Base-by-base conservation (phyloP, 352 stramenopile species). In the Phytophthora boehmeriae region DNA sequence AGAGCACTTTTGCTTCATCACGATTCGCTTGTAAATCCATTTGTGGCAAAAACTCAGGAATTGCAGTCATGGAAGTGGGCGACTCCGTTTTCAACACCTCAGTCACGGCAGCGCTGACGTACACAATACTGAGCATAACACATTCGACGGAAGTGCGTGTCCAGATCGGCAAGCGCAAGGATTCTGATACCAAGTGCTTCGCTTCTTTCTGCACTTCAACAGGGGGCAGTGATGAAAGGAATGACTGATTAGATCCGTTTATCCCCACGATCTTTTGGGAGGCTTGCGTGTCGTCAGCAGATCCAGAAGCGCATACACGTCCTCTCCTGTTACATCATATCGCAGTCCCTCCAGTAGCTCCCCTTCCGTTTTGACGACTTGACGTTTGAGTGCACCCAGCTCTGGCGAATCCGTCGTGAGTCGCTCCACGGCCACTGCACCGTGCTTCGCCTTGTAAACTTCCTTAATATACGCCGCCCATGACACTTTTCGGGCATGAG, bases 251-350 rank as follows among this genome's bases (percentile, higher is more conserved):
- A 54, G 36, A 32, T 5, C 59, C 43, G 22, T 42, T 68, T 5
- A 69, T 27, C 5, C 42, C 54, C 28, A 59, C n/a, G 1, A 73
- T 38, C 17, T 80, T 78, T 87, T 88, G 32, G 65, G 52, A 27
- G 71, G 73, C 56, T 82, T 83, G 3, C 55, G 67, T 2, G 67
- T 75, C 28, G 79, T 87, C 14, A 93, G 50, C n/a, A 75, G 39
- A n/a, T 93, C 84, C n/a, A 94, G 59, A 27, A 94, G 52, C 13
- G 66, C 62, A 38, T 93, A 94, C 16, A 77, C 77, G 41, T 96
- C 78, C 62, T 86, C 79, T 4, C 74, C 79, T 10, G 77, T 86
- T 13, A 96, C 35, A 41, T 96, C 87, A 52, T 86, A 96, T 9
- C 80, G 83, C 30, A 94, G 39, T 17, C 83, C 81, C 58, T 96